These are phyloP conservation scores for Pachyrhizus erosus DNA, from an alignment of 306 rosid species.

Conservation along the genomic window DNA sequence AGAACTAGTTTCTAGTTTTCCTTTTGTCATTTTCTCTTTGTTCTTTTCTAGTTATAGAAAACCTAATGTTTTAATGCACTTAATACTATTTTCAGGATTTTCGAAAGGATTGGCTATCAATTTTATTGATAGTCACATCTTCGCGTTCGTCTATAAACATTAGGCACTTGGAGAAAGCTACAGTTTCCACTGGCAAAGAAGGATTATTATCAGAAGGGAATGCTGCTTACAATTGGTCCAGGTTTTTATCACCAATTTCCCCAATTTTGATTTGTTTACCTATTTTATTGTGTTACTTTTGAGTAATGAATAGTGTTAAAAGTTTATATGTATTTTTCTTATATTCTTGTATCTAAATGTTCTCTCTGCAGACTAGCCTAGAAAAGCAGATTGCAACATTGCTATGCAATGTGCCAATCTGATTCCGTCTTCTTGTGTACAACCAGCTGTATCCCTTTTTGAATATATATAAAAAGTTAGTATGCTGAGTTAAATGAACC, in stretches of 20 bases:
- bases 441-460: no score
- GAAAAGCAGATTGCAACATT: no score
- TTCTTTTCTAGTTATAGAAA: constrained; percentile 7
- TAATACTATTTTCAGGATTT: constrained; percentile 68
- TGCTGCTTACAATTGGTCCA: constrained; percentile 97
- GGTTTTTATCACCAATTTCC: constrained; percentile 58
- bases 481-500: no score
- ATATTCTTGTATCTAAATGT: no score
- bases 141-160: constrained; percentile 95
- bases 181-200: constrained; percentile 97
- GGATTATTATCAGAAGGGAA: constrained; percentile 95
- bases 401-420: no score
- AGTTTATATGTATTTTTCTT: no score
- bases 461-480: no score
- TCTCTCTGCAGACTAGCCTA: no score
- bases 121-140: constrained; percentile 92
- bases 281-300: constrained; percentile 15
- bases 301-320: no score
- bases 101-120: constrained; percentile 89
- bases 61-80: background rate
- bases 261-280: constrained; percentile 37
- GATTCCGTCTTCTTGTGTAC: no score
- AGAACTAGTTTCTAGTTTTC: constrained; percentile 30
- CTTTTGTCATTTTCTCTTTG: background rate
- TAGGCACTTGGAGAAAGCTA: constrained; percentile 99